Base-by-base conservation (phyloP, 768 basidiomycete genomes). In the Termitomyces sp. region DNA sequence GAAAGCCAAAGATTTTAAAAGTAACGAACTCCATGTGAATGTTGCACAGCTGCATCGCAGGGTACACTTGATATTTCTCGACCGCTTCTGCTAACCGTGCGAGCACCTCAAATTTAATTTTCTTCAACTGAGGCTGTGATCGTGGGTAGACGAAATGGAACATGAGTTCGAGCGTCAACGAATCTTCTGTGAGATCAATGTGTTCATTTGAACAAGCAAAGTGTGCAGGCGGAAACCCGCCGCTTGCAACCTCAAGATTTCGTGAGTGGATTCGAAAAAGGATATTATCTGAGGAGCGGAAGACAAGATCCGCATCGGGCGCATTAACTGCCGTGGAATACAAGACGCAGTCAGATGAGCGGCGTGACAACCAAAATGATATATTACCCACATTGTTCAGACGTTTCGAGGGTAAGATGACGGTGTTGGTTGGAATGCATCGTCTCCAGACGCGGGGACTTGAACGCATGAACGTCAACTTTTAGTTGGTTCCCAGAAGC, bases 1-100 rank as follows among this genome's bases (percentile, higher is more conserved):
- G 5, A 30, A 25, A n/a, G 16, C 4, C 5, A 42, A 11, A 34
- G 17, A 7, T 30, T 2, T 19, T 44, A 40, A 45, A 49, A 11
- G 32, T 10, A 11, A 59, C 62, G 14, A 16, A 64, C 64, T 49
- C 44, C 64, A 64, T 64, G 25, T 54, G 55, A 11, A 63, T 41
- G 28, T 57, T 65, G 52, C 63, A 66, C 17, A 62, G 17, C 27
- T 59, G 54, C 61, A 61, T 61, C 4, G 63, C 65, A 12, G 65
- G 57, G 27, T 64, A 64, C 1, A 66, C 55, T 37, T 59, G 55
- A 21, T 66, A 64, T 46, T 64, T 64, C 46, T 64, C 63, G 1
- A 58, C 63, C 0, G 63, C 65, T 21, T 66, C 64, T 3, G 64
- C 46, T 12, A 65, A 28, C 39, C 23, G 37, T 25, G 34, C 34